phyloP scores from a whole-genome alignment of 306 rosid species.

The Malus asiatica region DNA sequence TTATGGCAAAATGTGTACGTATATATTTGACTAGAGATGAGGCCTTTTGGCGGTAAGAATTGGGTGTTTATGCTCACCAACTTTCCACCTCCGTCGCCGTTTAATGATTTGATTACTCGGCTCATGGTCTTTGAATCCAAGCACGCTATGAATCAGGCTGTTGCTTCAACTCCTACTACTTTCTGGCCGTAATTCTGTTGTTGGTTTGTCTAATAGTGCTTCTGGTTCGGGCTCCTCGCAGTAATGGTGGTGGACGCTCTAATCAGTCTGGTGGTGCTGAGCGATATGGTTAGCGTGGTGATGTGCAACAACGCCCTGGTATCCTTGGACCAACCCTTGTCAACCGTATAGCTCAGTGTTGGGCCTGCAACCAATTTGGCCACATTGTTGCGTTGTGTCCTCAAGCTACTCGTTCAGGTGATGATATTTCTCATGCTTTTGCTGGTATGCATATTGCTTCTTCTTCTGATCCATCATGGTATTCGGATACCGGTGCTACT shows the following conservation, averaged over 20 bases:
- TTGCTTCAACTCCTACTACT: neutral
- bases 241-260: neutral
- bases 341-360: neutral
- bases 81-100: neutral
- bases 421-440: too few species aligned
- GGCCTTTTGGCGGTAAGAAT: too few species aligned
- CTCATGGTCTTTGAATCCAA: neutral
- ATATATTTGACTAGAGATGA: too few species aligned
- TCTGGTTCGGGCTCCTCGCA: neutral
- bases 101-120: neutral
- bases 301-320: neutral
- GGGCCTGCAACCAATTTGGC: neutral
- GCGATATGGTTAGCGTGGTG: neutral
- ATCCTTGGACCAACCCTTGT: neutral
- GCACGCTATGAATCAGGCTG: neutral
- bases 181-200: neutral
- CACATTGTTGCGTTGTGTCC: neutral
- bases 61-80: neutral
- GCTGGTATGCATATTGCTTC: too few species aligned
- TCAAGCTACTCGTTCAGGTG: neutral
- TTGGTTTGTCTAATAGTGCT: neutral
- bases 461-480: too few species aligned
- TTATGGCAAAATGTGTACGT: too few species aligned
- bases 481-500: neutral
- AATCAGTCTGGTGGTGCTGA: neutral